Evolutionary conservation across 306 rosid species (phyloP).

Genomic region (Myrica gale): DNA sequence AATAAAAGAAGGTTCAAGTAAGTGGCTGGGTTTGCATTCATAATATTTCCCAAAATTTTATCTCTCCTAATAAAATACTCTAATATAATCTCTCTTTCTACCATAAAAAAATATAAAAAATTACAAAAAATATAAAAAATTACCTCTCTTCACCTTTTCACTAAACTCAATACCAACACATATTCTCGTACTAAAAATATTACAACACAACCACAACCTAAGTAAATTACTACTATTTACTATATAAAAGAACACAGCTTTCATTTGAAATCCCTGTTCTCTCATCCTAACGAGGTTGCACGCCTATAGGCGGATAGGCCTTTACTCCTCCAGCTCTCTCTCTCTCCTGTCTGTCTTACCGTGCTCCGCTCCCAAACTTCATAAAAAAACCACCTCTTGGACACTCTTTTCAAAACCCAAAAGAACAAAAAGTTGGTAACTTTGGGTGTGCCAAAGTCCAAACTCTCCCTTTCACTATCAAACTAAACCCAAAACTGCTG

Average conservation of each 20-base stretch:
- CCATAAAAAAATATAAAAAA: too few relatives aligned
- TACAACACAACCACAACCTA: too few relatives aligned
- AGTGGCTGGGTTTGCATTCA: too few relatives aligned
- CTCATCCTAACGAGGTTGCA: slow-evolving; percentile 86
- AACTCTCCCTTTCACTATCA: slow-evolving; percentile 12
- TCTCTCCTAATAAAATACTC: too few relatives aligned
- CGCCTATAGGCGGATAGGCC: slow-evolving; percentile 50
- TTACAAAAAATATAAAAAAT: too few relatives aligned
- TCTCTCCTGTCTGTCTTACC: slow-evolving; percentile 2
- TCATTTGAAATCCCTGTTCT: slow-evolving; percentile 84
- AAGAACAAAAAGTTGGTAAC: background rate
- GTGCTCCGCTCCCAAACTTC: background rate
- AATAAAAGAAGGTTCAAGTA: slow-evolving; percentile 15
- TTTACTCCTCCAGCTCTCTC: slow-evolving; percentile 25
- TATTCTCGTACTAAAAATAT: too few relatives aligned
- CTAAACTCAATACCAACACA: too few relatives aligned
- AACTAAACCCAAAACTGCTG: background rate
- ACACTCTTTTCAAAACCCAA: slow-evolving; percentile 5
- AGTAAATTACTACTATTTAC: slow-evolving; percentile 12
- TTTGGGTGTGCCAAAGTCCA: background rate
- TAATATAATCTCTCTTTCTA: too few relatives aligned
- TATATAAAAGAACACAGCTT: slow-evolving; percentile 38
- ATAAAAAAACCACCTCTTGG: background rate
- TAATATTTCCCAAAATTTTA: too few relatives aligned
- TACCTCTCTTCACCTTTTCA: too few relatives aligned